phyloP scores from a whole-genome alignment of 2,329 filamentous ascomycete genomes.

The Xylaria sp. region DNA sequence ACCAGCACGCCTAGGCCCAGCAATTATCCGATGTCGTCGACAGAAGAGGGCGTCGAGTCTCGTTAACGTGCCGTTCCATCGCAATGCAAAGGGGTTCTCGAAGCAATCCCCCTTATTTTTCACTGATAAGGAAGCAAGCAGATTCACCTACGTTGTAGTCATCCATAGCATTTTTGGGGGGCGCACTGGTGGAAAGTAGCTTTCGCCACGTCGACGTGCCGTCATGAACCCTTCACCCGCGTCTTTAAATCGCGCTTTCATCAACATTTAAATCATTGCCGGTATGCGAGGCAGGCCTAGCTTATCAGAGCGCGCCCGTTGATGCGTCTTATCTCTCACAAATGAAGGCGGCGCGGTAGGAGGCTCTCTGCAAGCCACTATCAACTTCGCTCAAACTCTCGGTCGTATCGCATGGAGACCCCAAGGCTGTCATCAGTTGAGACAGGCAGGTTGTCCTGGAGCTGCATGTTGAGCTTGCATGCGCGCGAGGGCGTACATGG shows the following conservation, averaged over 20 bases:
- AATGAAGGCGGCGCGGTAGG: constrained; percentile 5
- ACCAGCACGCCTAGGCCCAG: too few relatives aligned
- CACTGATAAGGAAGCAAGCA: too few relatives aligned
- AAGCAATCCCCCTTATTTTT: too few relatives aligned
- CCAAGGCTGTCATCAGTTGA: not conserved
- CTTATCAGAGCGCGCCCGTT: constrained; percentile 12
- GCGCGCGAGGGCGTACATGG: too few relatives aligned
- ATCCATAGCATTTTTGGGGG: not conserved
- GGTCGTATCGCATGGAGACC: constrained; percentile 8
- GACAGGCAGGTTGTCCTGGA: constrained; percentile 14
- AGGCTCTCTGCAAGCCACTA: constrained; percentile 9
- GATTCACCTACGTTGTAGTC: constrained; percentile 1
- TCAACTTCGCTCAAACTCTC: not conserved
- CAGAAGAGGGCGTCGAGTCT: too few relatives aligned
- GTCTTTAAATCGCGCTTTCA: constrained; percentile 7
- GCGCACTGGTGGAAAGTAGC: not conserved
- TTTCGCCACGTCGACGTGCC: constrained; percentile 7
- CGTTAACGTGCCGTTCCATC: too few relatives aligned
- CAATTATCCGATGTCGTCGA: too few relatives aligned
- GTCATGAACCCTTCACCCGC: constrained; percentile 18
- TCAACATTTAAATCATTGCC: constrained; percentile 2
- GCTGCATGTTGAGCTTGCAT: constrained; percentile 12
- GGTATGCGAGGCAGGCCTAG: not conserved
- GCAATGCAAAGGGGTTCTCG: too few relatives aligned
- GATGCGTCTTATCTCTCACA: constrained; percentile 9